Base-by-base conservation (phyloP, 2,329 filamentous ascomycete species). In the Aspergillus quadrilineatus region DNA sequence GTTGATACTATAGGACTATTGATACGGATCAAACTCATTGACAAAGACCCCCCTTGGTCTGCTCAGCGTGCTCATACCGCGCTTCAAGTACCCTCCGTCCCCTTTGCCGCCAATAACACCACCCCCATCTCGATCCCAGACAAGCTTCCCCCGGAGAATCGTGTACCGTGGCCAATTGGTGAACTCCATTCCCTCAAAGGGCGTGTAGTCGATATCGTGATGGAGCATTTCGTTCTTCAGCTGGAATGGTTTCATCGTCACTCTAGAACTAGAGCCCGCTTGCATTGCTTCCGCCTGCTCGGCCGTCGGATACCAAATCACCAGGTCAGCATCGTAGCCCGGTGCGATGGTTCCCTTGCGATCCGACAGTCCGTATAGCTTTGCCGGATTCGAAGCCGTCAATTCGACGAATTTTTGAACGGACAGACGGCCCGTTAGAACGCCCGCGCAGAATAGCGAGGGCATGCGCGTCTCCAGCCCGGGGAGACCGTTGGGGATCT, bases 371-470 rank as follows among this genome's bases (percentile, higher is more conserved):
- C 76, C 76, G 57, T 79, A 79, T 53, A 78, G 61, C 61, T 75
- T 78, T 0, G 77, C 77, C 1, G 77, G 71, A 50, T 79, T 79
- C 0, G 73, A 72, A 3, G 71, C 68, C 1, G 75, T 78, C n/a
- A 79, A 52, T 59, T 77, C 71, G 15, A 80, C 77, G 61, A 78
- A 79, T 4, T 71, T 69, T n/a, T 73, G 72, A 3, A 74, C 67
- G 54, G 56, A 74, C 32, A 66, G 65, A 61, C 63, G 68, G 56
- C 64, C 52, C 56, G 59, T 60, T 14, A 60, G 49, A 2, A 64
- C 48, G 1, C 58, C 59, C 10, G 49, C 55, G 30, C 50, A 68
- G 65, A 77, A 78, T 1, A 79, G 64, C 22, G 75, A 60, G 0
- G 76, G 66, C 55, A 79, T 60, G 49, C 76, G 63, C 0, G 75